phyloP scores from a whole-genome alignment of 371 early-diverging fungal species.

The Apophysomyces elegans region DNA sequence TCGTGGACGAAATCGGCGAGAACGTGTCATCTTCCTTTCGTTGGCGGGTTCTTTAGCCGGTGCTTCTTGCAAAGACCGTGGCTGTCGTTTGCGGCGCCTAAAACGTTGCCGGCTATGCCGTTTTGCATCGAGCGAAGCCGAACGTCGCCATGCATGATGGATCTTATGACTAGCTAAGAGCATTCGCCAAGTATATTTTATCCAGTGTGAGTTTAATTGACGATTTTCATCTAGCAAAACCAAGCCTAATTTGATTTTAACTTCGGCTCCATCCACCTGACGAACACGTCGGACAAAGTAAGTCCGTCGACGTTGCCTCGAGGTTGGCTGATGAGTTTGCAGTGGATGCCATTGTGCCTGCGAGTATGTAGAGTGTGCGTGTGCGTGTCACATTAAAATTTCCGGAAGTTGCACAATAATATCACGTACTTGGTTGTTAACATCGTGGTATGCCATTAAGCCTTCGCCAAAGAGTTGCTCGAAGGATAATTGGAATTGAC shows the following conservation, averaged over 20 bases:
- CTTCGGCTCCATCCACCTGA: not conserved
- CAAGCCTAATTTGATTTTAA: constrained; percentile 5
- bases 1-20: constrained; percentile 9
- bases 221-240: not conserved
- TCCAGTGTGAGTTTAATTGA: not conserved
- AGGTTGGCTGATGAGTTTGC: not conserved
- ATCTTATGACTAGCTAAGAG: constrained; percentile 10
- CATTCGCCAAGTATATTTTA: constrained; percentile 5
- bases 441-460: constrained; percentile 30
- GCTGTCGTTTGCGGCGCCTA: not conserved
- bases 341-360: constrained; percentile 28
- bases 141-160: constrained; percentile 12
- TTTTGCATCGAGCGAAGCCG: constrained; percentile 5
- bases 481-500: constrained; percentile 35
- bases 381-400: not conserved
- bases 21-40: not conserved
- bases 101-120: constrained; percentile 14
- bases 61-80: constrained; percentile 1
- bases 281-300: not conserved
- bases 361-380: constrained; percentile 9
- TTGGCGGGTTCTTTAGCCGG: constrained; percentile 1
- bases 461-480: constrained; percentile 33
- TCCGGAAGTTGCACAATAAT: not conserved
- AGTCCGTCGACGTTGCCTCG: constrained; percentile 5
- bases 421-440: constrained; percentile 23